Conservation (phyloP, 1,284 basidiomycete species). For the Austroboletus niveus region DNA sequence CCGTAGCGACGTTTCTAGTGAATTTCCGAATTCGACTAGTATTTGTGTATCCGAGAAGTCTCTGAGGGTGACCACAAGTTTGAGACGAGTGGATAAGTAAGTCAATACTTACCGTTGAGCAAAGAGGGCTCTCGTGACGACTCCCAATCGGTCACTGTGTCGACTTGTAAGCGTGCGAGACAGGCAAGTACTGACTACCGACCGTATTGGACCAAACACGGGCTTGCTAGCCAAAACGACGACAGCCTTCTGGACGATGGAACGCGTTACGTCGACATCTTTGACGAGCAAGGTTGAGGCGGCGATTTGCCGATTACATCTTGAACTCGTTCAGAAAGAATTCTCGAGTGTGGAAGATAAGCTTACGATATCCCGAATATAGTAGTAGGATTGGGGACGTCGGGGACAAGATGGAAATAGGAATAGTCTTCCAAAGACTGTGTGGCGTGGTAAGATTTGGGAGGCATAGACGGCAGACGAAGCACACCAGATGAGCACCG, state of each 20-base stretch:
- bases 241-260: slow-evolving; percentile 97
- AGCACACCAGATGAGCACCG: slow-evolving; percentile 85
- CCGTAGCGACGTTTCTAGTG: slow-evolving; percentile 66
- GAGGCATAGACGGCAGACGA: slow-evolving; percentile 2
- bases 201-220: slow-evolving; percentile 85
- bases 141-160: slow-evolving; percentile 85
- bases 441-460: slow-evolving; percentile 8
- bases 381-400: slow-evolving; percentile 70
- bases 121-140: slow-evolving; percentile 90
- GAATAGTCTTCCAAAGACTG: slow-evolving; percentile 95
- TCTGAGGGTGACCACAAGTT: slow-evolving; percentile 34
- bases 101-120: slow-evolving; percentile 58
- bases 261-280: slow-evolving; percentile 87
- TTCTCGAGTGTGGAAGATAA: slow-evolving; percentile 3
- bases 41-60: slow-evolving; percentile 86
- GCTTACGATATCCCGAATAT: slow-evolving; percentile 91
- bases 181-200: slow-evolving; percentile 12
- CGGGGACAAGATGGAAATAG: slow-evolving; percentile 87
- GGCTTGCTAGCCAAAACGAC: slow-evolving; percentile 91
- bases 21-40: slow-evolving; percentile 77
- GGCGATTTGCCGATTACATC: slow-evolving; percentile 95
- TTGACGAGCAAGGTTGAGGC: slow-evolving; percentile 80
- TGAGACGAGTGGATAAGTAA: background rate
- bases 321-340: slow-evolving; percentile 29
- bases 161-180: slow-evolving; percentile 8